Evolutionary conservation across 140 eudicot genomes (phyloP), one percentile per base, ranked within the genome.

Genomic region (Anethum foeniculum): DNA sequence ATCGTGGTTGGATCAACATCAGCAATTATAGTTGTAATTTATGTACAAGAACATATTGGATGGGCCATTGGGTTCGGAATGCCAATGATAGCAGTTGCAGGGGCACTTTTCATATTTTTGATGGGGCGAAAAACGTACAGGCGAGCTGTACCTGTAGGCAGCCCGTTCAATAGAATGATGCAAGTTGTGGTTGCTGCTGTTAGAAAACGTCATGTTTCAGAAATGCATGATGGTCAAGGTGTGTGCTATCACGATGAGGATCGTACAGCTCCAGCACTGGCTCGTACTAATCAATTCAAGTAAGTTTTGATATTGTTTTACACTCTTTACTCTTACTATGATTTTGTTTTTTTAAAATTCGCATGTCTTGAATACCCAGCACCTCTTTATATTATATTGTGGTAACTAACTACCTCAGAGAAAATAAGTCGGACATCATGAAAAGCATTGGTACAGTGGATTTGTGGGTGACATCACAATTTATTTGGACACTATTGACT

Each of bases 161-260:
- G 94, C 85, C 94, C 96, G 49, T 83, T 91, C 49, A 89, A 91
- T 12, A 84, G 88, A 85, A 88, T 93, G 83, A 90, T 84, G 1
- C 96, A 84, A 64, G 98, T 93, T 73, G 38, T 87, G 18, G 89
- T 88, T 46, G 97, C 93, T 10, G 96, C 97, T 6, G 56, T 60
- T 67, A 84, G 80, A 75, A 90, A 92, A 82, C 81, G 97, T 1
- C 54, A 67, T 18, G 36, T 88, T 75, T 65, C 81, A 6, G 73
- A 23, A 36, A 79, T 49, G 19, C 27, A 49, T 1, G 60, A 54
- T 34, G 73, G 75, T 43, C 49, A 14, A 3, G 78, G 77, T 14
- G 39, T 85, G 67, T 81, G 74, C 82, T 58, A 74, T 10, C 83
- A 85, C 32, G 80, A 81, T 46, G 75, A 16, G 7, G 76, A 64